phyloP scores from a whole-genome alignment of 345 rosid genomes.

The Populus deltoides region DNA sequence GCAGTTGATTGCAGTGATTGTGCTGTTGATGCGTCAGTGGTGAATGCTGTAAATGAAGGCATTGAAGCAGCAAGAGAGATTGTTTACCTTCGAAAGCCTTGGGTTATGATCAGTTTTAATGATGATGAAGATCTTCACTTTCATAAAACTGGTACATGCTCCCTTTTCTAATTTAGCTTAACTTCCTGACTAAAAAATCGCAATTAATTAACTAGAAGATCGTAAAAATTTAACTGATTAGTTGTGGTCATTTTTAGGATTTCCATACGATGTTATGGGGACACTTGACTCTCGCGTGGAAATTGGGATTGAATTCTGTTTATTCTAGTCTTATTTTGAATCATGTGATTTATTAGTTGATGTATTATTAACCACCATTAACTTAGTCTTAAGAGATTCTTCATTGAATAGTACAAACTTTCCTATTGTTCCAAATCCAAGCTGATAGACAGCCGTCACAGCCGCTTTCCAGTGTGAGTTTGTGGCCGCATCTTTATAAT shows the following conservation, averaged over 20 bases:
- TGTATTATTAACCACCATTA: neutral
- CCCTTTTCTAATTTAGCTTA: neutral
- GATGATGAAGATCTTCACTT: slow-evolving; percentile 66
- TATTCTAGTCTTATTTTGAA: neutral
- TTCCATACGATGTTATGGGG: neutral
- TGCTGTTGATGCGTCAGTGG: slow-evolving; percentile 60
- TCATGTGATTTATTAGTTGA: neutral
- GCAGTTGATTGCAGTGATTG: slow-evolving; percentile 70
- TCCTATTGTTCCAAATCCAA: neutral
- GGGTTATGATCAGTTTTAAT: slow-evolving; percentile 66
- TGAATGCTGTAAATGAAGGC: slow-evolving; percentile 57
- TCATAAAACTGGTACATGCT: slow-evolving; percentile 51
- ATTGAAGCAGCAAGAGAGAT: slow-evolving; percentile 48
- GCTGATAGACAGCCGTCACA: neutral
- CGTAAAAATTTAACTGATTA: neutral
- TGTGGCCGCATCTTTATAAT: neutral
- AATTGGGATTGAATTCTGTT: neutral
- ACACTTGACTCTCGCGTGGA: neutral
- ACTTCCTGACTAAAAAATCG: neutral
- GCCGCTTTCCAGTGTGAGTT: neutral
- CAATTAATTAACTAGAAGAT: neutral
- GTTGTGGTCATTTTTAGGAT: neutral
- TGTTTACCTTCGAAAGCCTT: slow-evolving; percentile 47
- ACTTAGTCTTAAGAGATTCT: neutral
- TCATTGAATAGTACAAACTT: neutral